A percentile compares a stretch with the other conserved stretches of the same genome.
phyloP scores from a whole-genome alignment of 306 rosid genomes.

The Sindora glabra region DNA sequence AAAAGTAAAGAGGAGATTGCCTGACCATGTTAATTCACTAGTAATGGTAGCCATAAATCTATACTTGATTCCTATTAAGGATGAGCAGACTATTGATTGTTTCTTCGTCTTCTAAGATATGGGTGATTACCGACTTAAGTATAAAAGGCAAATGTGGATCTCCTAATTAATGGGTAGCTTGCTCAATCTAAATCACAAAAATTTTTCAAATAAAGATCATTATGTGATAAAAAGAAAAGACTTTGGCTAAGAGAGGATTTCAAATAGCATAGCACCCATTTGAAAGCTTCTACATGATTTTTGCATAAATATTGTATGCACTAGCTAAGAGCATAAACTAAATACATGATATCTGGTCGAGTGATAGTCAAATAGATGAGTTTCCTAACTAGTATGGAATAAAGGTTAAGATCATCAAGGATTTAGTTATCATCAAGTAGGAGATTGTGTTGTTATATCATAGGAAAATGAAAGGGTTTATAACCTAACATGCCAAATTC shows the following conservation, averaged over 20 bases:
- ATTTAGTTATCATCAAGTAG: not conserved
- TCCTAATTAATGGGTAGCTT: not conserved
- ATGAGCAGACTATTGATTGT: too few species aligned
- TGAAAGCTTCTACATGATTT: not conserved
- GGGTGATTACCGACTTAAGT: too few species aligned
- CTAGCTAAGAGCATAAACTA: not conserved
- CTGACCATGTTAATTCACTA: too few species aligned
- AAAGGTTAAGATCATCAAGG: not conserved
- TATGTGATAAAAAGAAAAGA: not conserved
- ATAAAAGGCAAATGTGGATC: not conserved
- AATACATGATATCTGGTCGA: not conserved
- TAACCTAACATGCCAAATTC: not conserved
- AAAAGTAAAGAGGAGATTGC: too few species aligned
- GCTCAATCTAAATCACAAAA: not conserved
- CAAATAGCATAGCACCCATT: not conserved
- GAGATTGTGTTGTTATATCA: not conserved
- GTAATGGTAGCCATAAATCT: too few species aligned
- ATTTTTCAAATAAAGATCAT: too few species aligned
- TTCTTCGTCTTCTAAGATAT: too few species aligned
- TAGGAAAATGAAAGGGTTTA: not conserved
- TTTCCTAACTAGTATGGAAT: not conserved
- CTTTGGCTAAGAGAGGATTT: not conserved
- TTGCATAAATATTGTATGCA: not conserved
- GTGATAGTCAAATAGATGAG: not conserved
- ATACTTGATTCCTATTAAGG: too few species aligned